Percentiles rank a stretch among this genome's conserved stretches.
These are phyloP conservation scores for Cubamyces sp. DNA, from an alignment of 768 basidiomycete genomes.

Conservation along the genomic window DNA sequence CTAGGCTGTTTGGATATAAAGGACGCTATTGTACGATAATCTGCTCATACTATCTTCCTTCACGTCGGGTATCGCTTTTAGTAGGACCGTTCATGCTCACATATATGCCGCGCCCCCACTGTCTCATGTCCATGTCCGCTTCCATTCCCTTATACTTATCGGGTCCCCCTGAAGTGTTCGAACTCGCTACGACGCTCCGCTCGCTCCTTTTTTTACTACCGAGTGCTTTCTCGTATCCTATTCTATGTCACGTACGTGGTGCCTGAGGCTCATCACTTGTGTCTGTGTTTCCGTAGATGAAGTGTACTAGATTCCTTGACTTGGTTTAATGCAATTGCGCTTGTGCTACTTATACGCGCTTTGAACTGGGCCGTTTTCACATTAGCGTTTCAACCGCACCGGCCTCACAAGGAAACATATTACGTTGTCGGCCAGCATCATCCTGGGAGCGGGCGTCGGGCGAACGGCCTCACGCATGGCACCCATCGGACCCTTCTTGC, in stretches of 20 bases:
- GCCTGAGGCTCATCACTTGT: conserved; percentile 7
- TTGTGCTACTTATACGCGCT: not conserved
- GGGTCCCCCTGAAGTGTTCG: not conserved
- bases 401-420: no score
- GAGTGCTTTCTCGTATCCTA: not conserved
- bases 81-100: not conserved
- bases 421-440: no score
- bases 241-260: not conserved
- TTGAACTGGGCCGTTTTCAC: not conserved
- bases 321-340: conserved; percentile 2
- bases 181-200: not conserved
- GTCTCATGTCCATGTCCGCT: not conserved
- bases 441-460: no score
- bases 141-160: not conserved
- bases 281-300: conserved; percentile 8
- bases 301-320: conserved; percentile 10
- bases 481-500: no score
- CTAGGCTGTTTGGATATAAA: conserved; percentile 1
- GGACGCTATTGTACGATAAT: conserved; percentile 5
- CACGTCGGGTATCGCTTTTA: not conserved
- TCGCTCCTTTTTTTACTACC: not conserved
- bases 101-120: no score
- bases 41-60: not conserved
- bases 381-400: no score
- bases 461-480: no score